A percentile compares a stretch with the other conserved stretches of the same genome.
Evolutionary conservation across 2,329 filamentous ascomycete species (phyloP).

Genomic region (Pseudogymnoascus sp.): DNA sequence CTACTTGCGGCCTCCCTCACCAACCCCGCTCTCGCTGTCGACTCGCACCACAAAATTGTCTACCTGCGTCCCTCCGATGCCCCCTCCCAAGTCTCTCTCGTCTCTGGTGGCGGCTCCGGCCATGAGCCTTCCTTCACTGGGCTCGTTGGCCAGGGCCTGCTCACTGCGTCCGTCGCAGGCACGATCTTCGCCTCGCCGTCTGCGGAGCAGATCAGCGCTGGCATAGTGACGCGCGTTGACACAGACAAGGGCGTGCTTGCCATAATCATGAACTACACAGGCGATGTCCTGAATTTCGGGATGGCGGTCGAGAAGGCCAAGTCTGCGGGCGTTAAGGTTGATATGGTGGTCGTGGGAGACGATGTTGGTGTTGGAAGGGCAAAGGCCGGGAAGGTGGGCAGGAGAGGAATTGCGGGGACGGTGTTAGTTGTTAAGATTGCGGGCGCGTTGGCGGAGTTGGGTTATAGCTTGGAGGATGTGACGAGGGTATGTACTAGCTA

Average conservation of each 20-base stretch:
- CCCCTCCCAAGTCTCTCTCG: slow-evolving; percentile 64
- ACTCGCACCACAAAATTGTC: slow-evolving; percentile 74
- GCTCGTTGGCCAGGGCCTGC: slow-evolving; percentile 76
- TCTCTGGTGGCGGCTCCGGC: slow-evolving; percentile 84
- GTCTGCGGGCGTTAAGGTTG: slow-evolving; percentile 67
- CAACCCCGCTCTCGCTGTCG: slow-evolving; percentile 77
- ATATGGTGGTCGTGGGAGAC: slow-evolving; percentile 89
- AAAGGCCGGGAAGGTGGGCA: slow-evolving; percentile 83
- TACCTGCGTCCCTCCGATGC: slow-evolving; percentile 59
- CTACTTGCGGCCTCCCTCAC: slow-evolving; percentile 72
- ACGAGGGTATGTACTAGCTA: slow-evolving; percentile 43
- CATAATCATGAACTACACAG: slow-evolving; percentile 94
- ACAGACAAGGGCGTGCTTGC: slow-evolving; percentile 70
- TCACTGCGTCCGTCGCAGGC: slow-evolving; percentile 76
- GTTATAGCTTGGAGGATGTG: slow-evolving; percentile 63
- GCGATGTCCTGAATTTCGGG: slow-evolving; percentile 85
- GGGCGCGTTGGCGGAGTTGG: slow-evolving; percentile 72
- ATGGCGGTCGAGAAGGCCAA: slow-evolving; percentile 90
- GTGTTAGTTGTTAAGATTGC: slow-evolving; percentile 87
- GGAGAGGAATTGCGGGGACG: slow-evolving; percentile 85
- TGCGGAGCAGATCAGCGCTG: slow-evolving; percentile 74
- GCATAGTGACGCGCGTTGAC: slow-evolving; percentile 67
- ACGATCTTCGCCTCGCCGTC: slow-evolving; percentile 80
- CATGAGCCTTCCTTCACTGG: slow-evolving; percentile 85
- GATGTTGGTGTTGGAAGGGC: slow-evolving; percentile 82